Evolutionary conservation across 345 rosid genomes (phyloP), one percentile per base, ranked within the genome.

Genomic region (Acer saccharum): DNA sequence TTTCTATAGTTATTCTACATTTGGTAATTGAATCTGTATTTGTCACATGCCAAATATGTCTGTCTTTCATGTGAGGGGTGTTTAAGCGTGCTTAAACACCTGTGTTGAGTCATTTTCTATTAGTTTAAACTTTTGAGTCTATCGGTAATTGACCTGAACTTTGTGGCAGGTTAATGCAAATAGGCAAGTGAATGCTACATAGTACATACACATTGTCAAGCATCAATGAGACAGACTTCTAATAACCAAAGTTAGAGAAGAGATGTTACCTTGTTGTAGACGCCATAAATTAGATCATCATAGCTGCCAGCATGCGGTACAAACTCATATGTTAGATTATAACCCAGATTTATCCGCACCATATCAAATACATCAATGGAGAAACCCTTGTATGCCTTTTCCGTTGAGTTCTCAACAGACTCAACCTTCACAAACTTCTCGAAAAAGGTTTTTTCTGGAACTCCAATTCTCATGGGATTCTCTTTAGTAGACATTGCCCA

Each of bases 261-360:
- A 44, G 23, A 16, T 6, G 10, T 74, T 83, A 88, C 89, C 88
- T 89, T 82, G 79, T 81, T 60, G n/a, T 57, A 29, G 14, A 89
- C 84, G 25, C 58, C 27, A n/a, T 29, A 0, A 35, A 87, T 66
- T 66, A 89, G 74, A 6, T 82, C 82, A 10, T 81, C 82, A 55
- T 89, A 89, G 3, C 64, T 44, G 43, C 84, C 84, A 23, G 67
- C 0, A 17, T 78, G 62, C 18, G 39, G 48, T 32, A 0, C 35
- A 65, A 87, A 82, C 13, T n/a, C 27, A 44, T 73, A 79, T 16
- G 75, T 64, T 8, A 89, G 73, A 27, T 14, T 5, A 43, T 75
- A 82, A 71, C n/a, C 64, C 62, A 79, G 13, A 18, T 16, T 0
- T 1, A 2, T 14, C 14, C 41, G 17, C 39, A 81, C 77, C 72